Evolutionary conservation across 2,329 filamentous ascomycete species (phyloP), one percentile per base, ranked within the genome.

Genomic region (Sclerotinia nivalis): DNA sequence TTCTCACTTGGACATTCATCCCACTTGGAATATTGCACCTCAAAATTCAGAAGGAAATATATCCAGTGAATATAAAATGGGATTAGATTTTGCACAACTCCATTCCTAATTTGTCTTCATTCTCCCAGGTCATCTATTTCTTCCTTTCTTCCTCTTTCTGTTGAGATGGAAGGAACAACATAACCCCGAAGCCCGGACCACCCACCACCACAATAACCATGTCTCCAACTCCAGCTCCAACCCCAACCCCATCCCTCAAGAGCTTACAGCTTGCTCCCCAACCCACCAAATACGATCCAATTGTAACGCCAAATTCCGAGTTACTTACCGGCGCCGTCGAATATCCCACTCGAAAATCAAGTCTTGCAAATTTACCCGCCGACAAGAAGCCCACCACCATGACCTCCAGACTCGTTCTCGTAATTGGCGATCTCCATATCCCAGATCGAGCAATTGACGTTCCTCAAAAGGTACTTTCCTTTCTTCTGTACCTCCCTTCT

Each of bases 401-500:
- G 85, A 93, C 95, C 84, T 93, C 93, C 74, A 93, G 95, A 82
- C 86, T 97, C 75, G 93, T 97, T 79, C 88, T 97, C 79, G 93
- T 96, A 79, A 93, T 97, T 76, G 93, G 93, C 80, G 93, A 97
- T 83, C 88, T 97, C 68, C 93, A 97, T 84, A 97, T 97, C 82
- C 93, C 93, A 77, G 93, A 97, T 82, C 87, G 93, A 80, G 93
- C 93, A 76, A 89, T 96, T 74, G 93, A 97, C 81, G 94, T 97
- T 77, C 93, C 93, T 71, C 86, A 91, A 80, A 97, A 97, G 89
- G 93, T 93, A 85, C 75, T 74, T 43, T 37, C 66, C 65, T 64
- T 52, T n/a, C 31, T 34, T 67, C 62, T 64, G 54, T 67, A 62
- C 58, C 65, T 68, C 50, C 40, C 18, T 34, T 66, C 60, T 64